phyloP scores from a whole-genome alignment of 495 filamentous ascomycete genomes.

The Rhypophila decipiens region DNA sequence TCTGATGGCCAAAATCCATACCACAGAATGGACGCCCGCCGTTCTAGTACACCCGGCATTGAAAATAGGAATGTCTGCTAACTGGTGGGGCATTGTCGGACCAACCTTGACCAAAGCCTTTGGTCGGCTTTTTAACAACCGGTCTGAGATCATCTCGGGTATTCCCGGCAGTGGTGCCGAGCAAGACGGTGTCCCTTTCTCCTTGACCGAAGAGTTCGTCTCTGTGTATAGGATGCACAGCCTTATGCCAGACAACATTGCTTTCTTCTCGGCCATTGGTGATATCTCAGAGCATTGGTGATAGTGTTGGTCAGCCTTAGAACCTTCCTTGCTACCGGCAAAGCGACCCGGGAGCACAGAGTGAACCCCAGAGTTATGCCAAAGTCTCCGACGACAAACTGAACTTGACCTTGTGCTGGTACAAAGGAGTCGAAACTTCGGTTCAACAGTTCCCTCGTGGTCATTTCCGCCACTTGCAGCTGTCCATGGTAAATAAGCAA shows the following conservation, averaged over 20 bases:
- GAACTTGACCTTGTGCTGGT: too few species aligned
- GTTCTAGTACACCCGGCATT: constrained; percentile 37
- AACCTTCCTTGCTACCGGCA: too few species aligned
- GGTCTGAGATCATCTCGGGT: constrained; percentile 30
- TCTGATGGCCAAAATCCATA: constrained; percentile 43
- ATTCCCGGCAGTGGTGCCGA: constrained; percentile 34
- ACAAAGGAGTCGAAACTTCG: too few species aligned
- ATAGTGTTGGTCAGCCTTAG: too few species aligned
- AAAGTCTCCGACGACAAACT: too few species aligned
- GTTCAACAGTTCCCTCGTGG: too few species aligned
- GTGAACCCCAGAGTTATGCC: too few species aligned
- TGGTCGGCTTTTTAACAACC: constrained; percentile 30
- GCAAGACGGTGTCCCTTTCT: constrained; percentile 28
- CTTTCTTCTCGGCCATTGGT: constrained; percentile 29
- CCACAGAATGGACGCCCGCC: constrained; percentile 40
- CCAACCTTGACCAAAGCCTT: constrained; percentile 32
- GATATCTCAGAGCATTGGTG: too few species aligned
- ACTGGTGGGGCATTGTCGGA: constrained; percentile 40
- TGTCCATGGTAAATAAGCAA: too few species aligned
- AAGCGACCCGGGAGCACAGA: too few species aligned
- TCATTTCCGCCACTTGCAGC: too few species aligned
- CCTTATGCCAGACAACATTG: constrained; percentile 36
- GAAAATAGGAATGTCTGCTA: constrained; percentile 31
- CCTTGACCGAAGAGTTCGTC: constrained; percentile 41
- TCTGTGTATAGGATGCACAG: constrained; percentile 38